Conservation (phyloP, 331 rosid species). For the Malus hybrid region DNA sequence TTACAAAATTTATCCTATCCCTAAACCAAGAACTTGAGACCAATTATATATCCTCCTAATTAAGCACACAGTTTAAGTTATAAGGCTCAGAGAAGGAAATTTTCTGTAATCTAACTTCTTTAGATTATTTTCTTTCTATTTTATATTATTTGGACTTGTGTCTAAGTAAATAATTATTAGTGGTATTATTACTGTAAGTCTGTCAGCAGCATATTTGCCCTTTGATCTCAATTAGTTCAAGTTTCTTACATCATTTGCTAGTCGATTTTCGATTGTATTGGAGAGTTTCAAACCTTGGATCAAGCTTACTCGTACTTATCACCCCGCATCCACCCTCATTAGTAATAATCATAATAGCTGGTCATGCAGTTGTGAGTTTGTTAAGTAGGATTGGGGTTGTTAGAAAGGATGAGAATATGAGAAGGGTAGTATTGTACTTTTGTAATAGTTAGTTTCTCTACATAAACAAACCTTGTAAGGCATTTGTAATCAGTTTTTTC, state of each 20-base stretch:
- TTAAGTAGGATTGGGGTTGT: no score
- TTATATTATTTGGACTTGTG: background rate
- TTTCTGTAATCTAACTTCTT: background rate
- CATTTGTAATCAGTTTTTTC: no score
- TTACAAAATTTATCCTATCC: background rate
- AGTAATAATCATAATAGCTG: no score
- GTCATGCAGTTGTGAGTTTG: no score
- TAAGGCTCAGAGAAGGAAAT: background rate
- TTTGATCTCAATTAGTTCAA: background rate
- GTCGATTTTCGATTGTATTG: background rate
- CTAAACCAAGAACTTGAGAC: background rate
- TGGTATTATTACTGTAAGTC: background rate
- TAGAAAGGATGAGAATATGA: no score
- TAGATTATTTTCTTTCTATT: no score
- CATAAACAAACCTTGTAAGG: no score
- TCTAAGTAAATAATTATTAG: background rate
- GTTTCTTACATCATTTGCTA: background rate
- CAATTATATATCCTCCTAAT: background rate
- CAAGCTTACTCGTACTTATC: background rate
- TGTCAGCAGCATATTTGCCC: background rate
- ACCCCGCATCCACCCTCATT: background rate
- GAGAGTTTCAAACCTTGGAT: no score
- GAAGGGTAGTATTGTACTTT: no score
- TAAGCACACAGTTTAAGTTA: background rate
- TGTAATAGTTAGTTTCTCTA: no score